Evolutionary conservation across 2,329 filamentous ascomycete genomes (phyloP), one percentile per base, ranked within the genome.

Genomic region (Basipetospora sp.): DNA sequence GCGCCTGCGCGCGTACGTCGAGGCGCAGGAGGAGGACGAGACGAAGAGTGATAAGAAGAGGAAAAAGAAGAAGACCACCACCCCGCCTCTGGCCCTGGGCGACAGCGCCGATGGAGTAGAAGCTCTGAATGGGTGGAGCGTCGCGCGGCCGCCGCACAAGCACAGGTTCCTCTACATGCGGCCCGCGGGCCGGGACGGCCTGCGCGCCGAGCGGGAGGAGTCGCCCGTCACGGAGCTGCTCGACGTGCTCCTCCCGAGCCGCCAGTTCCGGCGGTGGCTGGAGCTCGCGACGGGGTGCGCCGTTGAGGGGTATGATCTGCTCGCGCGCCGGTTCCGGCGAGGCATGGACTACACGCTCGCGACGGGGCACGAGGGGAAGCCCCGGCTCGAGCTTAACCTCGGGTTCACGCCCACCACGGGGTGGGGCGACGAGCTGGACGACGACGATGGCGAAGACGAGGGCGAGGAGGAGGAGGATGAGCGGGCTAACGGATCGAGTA

Each of bases 261-360:
- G 70, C 16, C 75, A 86, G 29, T 98, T 98, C 65, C 76, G 77
- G 31, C 82, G 88, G 54, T 96, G 90, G 86, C 69, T 98, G 16
- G 73, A 81, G 39, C 69, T 88, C 37, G 79, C 85, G 4, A 96
- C 88, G 0, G 77, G 79, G 25, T 77, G 83, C 44, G 68, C 66
- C 2, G 61, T 96, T 11, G 73, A 78, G 43, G 80, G 74, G 51
- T 75, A 79, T 48, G 80, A 92, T 50, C 59, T 92, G 36, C 59
- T 92, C n/a, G 84, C 83, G 0, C 76, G 90, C 16, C 75, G 87
- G 25, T 98, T 98, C 66, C 76, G 90, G 8, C 75, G 75, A 34
- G 85, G 90, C 5, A 61, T 77, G 44, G 90, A 98, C 59, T 98
- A 98, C 55, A 93, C 88, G 3, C 73, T 98, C 15, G 90, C 90